Evolutionary conservation across 2,329 filamentous ascomycete genomes (phyloP).

Genomic region (Pezicula radicicola): DNA sequence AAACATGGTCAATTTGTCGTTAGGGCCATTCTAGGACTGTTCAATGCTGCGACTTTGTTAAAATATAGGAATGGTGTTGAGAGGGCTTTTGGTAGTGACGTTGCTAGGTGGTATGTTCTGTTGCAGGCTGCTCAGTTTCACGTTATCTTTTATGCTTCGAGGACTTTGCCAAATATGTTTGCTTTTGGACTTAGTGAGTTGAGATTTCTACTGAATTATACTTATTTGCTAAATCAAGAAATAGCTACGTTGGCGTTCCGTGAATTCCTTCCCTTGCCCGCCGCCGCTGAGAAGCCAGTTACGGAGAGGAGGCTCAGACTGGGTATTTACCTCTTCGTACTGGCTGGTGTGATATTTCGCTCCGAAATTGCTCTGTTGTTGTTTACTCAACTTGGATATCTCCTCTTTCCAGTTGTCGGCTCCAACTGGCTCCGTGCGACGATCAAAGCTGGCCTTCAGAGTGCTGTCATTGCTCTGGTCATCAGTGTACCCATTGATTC

Average conservation of each 20-base stretch:
- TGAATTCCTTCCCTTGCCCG: constrained; percentile 39
- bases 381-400: constrained; percentile 59
- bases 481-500: constrained; percentile 78
- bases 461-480: constrained; percentile 63
- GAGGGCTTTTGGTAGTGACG: constrained; percentile 63
- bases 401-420: constrained; percentile 55
- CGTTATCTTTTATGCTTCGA: constrained; percentile 85
- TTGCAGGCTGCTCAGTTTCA: constrained; percentile 88
- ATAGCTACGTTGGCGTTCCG: constrained; percentile 62
- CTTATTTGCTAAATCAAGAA: constrained; percentile 5
- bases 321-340: constrained; percentile 71
- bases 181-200: constrained; percentile 79
- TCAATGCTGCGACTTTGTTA: constrained; percentile 69
- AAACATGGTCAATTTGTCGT: constrained; percentile 60
- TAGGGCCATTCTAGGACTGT: constrained; percentile 71
- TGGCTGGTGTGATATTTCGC: constrained; percentile 82
- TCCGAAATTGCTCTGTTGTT: constrained; percentile 85
- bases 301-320: constrained; percentile 51
- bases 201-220: not conserved
- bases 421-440: constrained; percentile 46
- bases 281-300: constrained; percentile 26
- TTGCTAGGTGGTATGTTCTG: constrained; percentile 75
- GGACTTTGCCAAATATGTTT: constrained; percentile 95
- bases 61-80: constrained; percentile 62
- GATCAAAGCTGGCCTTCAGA: constrained; percentile 62